Percentiles rank a stretch among this genome's conserved stretches.
Conservation (phyloP, 768 basidiomycete genomes). For the Boletus subparvulus region DNA sequence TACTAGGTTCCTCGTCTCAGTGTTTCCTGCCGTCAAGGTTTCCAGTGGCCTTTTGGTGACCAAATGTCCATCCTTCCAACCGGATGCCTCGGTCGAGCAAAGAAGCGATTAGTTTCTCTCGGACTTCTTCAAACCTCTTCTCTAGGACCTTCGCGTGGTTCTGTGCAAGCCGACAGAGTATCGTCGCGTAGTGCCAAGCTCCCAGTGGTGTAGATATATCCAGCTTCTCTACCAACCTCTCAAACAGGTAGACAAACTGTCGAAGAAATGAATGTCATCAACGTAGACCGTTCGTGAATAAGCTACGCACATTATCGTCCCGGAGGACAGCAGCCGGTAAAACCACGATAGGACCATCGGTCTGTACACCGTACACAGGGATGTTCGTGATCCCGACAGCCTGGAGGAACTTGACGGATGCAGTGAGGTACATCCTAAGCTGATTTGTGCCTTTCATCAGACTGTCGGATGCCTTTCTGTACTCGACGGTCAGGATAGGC, state of each 20-base stretch:
- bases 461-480: not conserved
- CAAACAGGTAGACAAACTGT: slow-evolving; percentile 6
- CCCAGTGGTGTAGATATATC: slow-evolving; percentile 6
- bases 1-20: no score
- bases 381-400: not conserved
- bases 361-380: slow-evolving; percentile 7
- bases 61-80: slow-evolving; percentile 1
- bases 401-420: slow-evolving; percentile 7
- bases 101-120: not conserved
- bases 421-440: slow-evolving; percentile 7
- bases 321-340: slow-evolving; percentile 1
- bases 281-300: no score
- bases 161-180: slow-evolving; percentile 9
- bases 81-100: not conserved
- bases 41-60: no score
- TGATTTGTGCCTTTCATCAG: slow-evolving; percentile 1
- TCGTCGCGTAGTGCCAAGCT: slow-evolving; percentile 9
- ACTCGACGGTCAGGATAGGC: slow-evolving; percentile 4
- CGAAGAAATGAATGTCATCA: not conserved
- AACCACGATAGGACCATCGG: slow-evolving; percentile 1
- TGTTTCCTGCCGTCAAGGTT: no score
- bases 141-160: not conserved
- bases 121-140: not conserved
- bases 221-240: slow-evolving; percentile 1
- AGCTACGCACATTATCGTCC: not conserved